A percentile compares a stretch with the other conserved stretches of the same genome.
phyloP scores from a whole-genome alignment of 2,329 filamentous ascomycete genomes.

The Drechslerella stenobrocha region DNA sequence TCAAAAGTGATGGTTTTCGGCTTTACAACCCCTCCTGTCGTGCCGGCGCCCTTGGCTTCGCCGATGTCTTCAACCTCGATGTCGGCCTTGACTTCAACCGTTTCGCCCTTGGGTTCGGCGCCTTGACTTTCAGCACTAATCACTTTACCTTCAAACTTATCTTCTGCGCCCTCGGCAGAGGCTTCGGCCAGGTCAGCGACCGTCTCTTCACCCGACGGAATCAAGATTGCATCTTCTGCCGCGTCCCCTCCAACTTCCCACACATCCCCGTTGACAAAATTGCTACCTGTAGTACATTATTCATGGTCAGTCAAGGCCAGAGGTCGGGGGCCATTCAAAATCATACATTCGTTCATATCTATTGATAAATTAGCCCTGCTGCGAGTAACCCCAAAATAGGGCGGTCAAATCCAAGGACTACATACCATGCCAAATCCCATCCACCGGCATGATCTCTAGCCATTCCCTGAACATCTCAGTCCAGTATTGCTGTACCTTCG shows the following conservation, averaged over 20 bases:
- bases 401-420: conserved; percentile 57
- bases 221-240: conserved; percentile 71
- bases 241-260: conserved; percentile 62
- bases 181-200: conserved; percentile 39
- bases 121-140: neutral
- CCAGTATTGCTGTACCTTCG: conserved; percentile 69
- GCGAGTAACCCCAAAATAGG: neutral
- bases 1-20: conserved; percentile 65
- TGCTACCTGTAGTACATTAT: conserved; percentile 56
- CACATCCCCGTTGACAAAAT: conserved; percentile 59
- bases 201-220: conserved; percentile 68
- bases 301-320: neutral
- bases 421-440: conserved; percentile 65
- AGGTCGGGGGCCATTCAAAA: neutral
- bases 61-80: conserved; percentile 8
- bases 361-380: neutral
- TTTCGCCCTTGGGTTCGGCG: neutral
- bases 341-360: conserved; percentile 45
- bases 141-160: neutral
- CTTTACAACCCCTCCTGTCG: conserved; percentile 68
- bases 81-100: neutral
- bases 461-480: conserved; percentile 68
- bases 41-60: conserved; percentile 4
- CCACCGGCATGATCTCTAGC: conserved; percentile 63
- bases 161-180: conserved; percentile 18